These are phyloP conservation scores for Rhodamnia rubescens DNA, from an alignment of 345 rosid species.

Conservation along the genomic window DNA sequence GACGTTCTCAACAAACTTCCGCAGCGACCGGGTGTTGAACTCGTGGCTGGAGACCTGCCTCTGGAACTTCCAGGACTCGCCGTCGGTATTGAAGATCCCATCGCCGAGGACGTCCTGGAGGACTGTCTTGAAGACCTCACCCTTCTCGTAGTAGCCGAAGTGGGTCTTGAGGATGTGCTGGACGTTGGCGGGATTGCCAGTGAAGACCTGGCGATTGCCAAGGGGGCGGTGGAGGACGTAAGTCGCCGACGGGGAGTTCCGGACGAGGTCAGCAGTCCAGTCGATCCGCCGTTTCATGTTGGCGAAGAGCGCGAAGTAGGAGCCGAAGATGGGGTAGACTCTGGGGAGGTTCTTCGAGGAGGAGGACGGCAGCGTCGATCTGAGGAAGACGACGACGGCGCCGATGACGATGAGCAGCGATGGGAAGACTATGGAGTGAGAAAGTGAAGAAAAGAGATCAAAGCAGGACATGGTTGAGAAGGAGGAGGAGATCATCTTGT, in stretches of 20 bases:
- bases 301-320: conserved; percentile 5
- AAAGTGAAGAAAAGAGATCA: background rate
- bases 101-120: conserved; percentile 48
- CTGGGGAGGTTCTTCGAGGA: conserved; percentile 8
- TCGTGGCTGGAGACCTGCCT: conserved; percentile 61
- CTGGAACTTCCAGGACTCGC: conserved; percentile 52
- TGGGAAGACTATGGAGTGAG: background rate
- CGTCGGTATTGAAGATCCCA: conserved; percentile 58
- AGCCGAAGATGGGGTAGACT: conserved; percentile 40
- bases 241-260: conserved; percentile 33
- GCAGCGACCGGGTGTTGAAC: conserved; percentile 57
- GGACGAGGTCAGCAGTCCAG: conserved; percentile 36
- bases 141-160: conserved; percentile 44
- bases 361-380: background rate
- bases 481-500: background rate
- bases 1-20: conserved; percentile 41
- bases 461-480: background rate
- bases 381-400: background rate
- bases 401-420: background rate
- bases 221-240: conserved; percentile 19
- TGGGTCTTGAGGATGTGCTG: conserved; percentile 45
- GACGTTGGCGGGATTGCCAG: conserved; percentile 51
- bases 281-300: conserved; percentile 24
- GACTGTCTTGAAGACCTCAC: background rate
- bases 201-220: conserved; percentile 15